Evolutionary conservation across 1,139 yeast genomes (phyloP), one percentile per base, ranked within the genome.

Genomic region (Hansenula sp.): DNA sequence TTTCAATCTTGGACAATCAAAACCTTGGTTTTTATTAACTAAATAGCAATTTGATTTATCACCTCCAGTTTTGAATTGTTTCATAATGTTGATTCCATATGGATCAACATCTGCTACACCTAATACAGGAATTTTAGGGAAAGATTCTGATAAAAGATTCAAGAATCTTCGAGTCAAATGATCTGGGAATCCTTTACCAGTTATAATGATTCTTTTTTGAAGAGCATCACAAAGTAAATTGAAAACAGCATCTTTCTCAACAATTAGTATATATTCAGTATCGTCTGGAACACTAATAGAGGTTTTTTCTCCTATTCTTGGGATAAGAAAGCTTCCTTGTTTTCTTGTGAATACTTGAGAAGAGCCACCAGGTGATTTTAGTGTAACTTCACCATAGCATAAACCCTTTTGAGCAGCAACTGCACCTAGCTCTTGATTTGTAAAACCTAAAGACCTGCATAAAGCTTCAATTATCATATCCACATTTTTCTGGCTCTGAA

Each of bases 181-280:
- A 55, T 86, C 94, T 0, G 94, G 90, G 48, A 68, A 82, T 5
- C 94, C 94, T 56, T 79, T 79, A 0, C 87, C 90, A 0, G 82
- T 78, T 1, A 81, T 54, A 0, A 78, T 50, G 6, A 77, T 48
- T 19, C 48, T 42, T 10, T 50, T 38, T 25, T 8, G 17, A 7
- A 4, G 38, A 44, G 18, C 52, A 54, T 32, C 34, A 64, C 63
- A 36, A 34, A 73, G 54, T 1, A 67, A 58, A 37, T 61, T 63
- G 53, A 69, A 68, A 0, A 72, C 61, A 1, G 78, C 79, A 44
- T 83, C 94, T 52, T 85, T 85, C 57, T 85, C 95, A 14, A 85
- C 62, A 0, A 85, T 66, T 2, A 82, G 54, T 0, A 83, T 63
- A 28, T 60, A 65, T 1, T 58, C 41, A 5, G 55, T 43, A 2